Base-by-base conservation (phyloP, 116 monocot genomes). In the Posidonia oceanica region DNA sequence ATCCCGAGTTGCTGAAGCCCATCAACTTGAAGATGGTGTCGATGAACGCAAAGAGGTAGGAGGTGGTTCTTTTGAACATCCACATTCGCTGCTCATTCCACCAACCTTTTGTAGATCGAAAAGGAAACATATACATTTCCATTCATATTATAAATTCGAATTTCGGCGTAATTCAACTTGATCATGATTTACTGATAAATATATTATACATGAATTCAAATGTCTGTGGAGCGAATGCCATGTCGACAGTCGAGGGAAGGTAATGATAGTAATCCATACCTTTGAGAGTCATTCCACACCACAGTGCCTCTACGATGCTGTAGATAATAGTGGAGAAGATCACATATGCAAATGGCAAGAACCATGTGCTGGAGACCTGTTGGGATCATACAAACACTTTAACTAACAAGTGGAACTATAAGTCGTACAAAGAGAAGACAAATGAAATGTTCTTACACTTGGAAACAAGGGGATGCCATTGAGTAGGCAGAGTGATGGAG, bases 31-130 rank as follows among this genome's bases (percentile, higher is more conserved):
- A 36, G 14, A 78, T 5, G 59, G 68, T 63, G 71, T 83, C 85
- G 0, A 79, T 39, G 52, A 74, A 14, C 4, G 61, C 80, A 40
- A 76, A 85, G 14, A 73, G 72, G 70, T 83, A 88, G 5, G 80
- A 82, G 8, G 80, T 63, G 16, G 68, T 29, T 53, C 88, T 74
- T 66, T 71, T 85, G 14, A 68, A 61, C 20, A 80, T 29, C 85
- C 88, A 88, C 71, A 83, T 88, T 55, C 88, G 75, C 48, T 72
- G 65, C 74, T 71, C 72, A 39, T 86, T 89, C 81, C 83, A 83
- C 89, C 86, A 89, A n/a, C 73, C 83, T 68, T 52, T 48, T 6
- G 40, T 21, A 11, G 3, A 23, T 61, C 14, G 61, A 61, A 64
- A 17, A 64, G 17, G 39, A 37, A 64, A 40, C 29, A 29, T 29